These are phyloP conservation scores for Trypanosomatidae sp. DNA, from an alignment of 208 protist species.

Conservation along the genomic window DNA sequence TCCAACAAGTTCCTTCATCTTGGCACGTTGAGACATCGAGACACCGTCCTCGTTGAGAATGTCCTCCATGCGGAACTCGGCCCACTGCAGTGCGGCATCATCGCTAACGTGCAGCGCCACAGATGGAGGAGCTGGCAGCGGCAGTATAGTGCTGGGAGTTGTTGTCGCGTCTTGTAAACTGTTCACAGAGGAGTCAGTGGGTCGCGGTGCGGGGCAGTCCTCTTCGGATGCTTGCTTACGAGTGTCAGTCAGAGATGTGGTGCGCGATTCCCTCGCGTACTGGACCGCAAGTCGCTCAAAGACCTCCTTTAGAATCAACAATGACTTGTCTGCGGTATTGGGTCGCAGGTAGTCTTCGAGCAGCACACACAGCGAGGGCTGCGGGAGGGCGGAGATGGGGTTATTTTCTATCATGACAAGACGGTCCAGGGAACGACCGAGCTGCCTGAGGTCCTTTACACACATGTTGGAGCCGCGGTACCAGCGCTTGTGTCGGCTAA, in stretches of 20 bases:
- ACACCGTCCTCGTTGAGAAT: conserved; percentile 24
- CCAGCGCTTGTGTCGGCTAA: conserved; percentile 78
- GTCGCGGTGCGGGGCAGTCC: not conserved
- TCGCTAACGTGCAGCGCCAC: not conserved
- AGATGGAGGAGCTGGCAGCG: not conserved
- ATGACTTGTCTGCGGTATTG: conserved; percentile 47
- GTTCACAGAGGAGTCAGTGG: no score
- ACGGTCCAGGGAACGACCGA: conserved; percentile 51
- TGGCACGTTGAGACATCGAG: conserved; percentile 12
- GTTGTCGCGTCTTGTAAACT: not conserved
- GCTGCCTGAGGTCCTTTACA: conserved; percentile 65
- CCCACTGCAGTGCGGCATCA: conserved; percentile 14
- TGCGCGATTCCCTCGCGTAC: not conserved
- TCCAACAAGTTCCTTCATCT: conserved; percentile 13
- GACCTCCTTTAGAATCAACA: conserved; percentile 42
- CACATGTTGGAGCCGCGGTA: conserved; percentile 26
- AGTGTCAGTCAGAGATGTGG: not conserved
- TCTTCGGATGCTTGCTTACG: not conserved
- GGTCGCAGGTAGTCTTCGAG: conserved; percentile 76
- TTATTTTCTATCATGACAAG: conserved; percentile 85
- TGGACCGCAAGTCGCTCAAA: conserved; percentile 40
- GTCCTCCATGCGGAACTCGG: conserved; percentile 26
- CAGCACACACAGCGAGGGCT: conserved; percentile 56
- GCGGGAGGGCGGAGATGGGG: conserved; percentile 55
- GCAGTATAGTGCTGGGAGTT: not conserved